Percentiles rank a stretch among this genome's conserved stretches.
Evolutionary conservation across 1,284 basidiomycete genomes (phyloP).

Genomic region (Microbotryomycetes sp.): DNA sequence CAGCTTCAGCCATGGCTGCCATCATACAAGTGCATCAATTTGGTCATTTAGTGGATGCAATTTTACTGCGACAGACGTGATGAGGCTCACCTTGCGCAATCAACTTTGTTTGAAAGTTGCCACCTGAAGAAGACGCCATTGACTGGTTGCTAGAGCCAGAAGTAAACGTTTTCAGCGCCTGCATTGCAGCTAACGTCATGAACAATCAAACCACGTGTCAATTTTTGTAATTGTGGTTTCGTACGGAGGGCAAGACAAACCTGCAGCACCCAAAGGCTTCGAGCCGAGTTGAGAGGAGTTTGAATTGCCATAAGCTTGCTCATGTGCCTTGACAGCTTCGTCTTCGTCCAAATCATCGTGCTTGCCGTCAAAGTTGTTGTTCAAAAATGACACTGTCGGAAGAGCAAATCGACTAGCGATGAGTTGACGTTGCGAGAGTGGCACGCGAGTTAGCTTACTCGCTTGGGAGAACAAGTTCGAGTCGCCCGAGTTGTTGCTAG

Average conservation of each 20-base stretch:
- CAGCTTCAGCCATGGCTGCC: conserved; percentile 37
- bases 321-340: conserved; percentile 26
- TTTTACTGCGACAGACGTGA: too few species aligned
- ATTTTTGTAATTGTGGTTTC: neutral
- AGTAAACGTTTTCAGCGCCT: conserved; percentile 34
- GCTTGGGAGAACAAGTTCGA: conserved; percentile 14
- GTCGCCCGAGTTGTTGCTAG: conserved; percentile 7
- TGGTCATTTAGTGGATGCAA: neutral
- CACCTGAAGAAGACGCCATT: conserved; percentile 1
- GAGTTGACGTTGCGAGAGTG: neutral
- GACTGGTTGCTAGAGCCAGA: conserved; percentile 5
- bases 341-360: conserved; percentile 34
- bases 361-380: conserved; percentile 7
- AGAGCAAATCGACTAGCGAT: neutral
- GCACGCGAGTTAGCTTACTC: neutral
- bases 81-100: conserved; percentile 23
- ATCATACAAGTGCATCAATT: too few species aligned
- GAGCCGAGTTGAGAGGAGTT: conserved; percentile 22
- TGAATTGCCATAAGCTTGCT: conserved; percentile 31
- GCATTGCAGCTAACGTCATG: conserved; percentile 16
- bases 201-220: neutral
- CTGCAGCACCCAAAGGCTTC: conserved; percentile 26
- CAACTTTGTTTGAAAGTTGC: conserved; percentile 20
- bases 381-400: conserved; percentile 17
- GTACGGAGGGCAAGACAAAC: neutral